Evolutionary conservation across 495 filamentous ascomycete genomes (phyloP).

Genomic region (Penicillium malachiteum): DNA sequence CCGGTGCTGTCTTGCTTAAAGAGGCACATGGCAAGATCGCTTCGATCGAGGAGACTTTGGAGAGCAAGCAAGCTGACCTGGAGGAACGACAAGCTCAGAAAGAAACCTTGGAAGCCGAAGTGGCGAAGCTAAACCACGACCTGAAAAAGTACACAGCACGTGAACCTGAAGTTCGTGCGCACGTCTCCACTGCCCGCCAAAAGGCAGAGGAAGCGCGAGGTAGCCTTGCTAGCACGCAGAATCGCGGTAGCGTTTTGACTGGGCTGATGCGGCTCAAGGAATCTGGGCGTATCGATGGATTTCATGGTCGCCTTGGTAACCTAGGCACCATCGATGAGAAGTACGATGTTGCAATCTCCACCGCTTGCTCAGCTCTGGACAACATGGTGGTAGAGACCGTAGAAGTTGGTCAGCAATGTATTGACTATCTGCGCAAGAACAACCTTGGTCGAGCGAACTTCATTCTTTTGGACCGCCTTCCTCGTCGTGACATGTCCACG

Average conservation of each 20-base stretch:
- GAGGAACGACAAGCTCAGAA: slow-evolving; percentile 73
- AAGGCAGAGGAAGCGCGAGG: slow-evolving; percentile 94
- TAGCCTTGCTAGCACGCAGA: slow-evolving; percentile 84
- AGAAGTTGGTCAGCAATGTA: slow-evolving; percentile 93
- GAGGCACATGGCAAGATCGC: slow-evolving; percentile 80
- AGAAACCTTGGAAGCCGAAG: slow-evolving; percentile 69
- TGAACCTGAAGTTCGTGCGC: slow-evolving; percentile 76
- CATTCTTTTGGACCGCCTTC: slow-evolving; percentile 86
- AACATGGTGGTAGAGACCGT: slow-evolving; percentile 96
- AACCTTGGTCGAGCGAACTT: slow-evolving; percentile 97
- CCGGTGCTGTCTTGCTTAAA: slow-evolving; percentile 76
- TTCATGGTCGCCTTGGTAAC: slow-evolving; percentile 93
- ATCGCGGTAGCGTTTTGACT: slow-evolving; percentile 85
- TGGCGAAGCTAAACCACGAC: slow-evolving; percentile 65
- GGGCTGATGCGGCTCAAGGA: slow-evolving; percentile 93
- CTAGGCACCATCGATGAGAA: slow-evolving; percentile 92
- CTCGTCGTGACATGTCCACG: slow-evolving; percentile 67
- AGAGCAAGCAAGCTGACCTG: slow-evolving; percentile 70
- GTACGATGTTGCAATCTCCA: slow-evolving; percentile 96
- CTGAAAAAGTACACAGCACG: slow-evolving; percentile 67
- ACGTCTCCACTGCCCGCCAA: slow-evolving; percentile 83
- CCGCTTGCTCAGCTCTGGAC: slow-evolving; percentile 85
- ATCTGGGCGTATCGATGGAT: slow-evolving; percentile 92
- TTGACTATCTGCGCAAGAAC: slow-evolving; percentile 95
- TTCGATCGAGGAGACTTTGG: slow-evolving; percentile 65